phyloP scores from a whole-genome alignment of 1,284 basidiomycete species.

The Lignosus rhinocerotis region DNA sequence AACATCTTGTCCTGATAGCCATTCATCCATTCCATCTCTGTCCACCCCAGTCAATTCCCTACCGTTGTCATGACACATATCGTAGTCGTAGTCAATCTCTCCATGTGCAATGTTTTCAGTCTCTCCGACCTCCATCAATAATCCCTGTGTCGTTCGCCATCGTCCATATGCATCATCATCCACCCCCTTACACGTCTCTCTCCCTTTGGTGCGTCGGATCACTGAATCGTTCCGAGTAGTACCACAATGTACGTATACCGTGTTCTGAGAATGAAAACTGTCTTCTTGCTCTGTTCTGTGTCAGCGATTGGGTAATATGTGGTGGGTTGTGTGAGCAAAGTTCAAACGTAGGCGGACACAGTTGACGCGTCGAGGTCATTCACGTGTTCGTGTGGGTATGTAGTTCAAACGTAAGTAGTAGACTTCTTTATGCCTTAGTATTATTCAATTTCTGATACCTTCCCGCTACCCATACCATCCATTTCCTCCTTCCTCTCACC shows the following conservation, averaged over 20 bases:
- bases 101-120: neutral
- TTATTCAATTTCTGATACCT: neutral
- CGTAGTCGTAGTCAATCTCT: neutral
- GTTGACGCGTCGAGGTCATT: conserved; percentile 1
- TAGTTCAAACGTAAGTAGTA: neutral
- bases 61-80: neutral
- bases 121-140: too few relatives aligned
- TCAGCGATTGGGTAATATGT: neutral
- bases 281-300: neutral
- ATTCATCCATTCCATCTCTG: neutral
- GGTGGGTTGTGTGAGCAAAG: too few relatives aligned
- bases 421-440: neutral
- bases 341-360: neutral
- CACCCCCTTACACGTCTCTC: too few relatives aligned
- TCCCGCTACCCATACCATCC: neutral
- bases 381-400: conserved; percentile 7
- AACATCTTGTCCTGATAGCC: conserved; percentile 14
- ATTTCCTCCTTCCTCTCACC: neutral
- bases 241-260: neutral
- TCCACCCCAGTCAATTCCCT: neutral
- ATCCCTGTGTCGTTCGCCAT: too few relatives aligned
- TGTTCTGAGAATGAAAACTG: neutral
- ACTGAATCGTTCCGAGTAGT: too few relatives aligned
- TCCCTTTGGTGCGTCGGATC: too few relatives aligned
- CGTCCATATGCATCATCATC: too few relatives aligned